Percentiles rank a stretch among this genome's conserved stretches.
Conservation (phyloP, 1,139 yeast species). For the Torulaspora pretoriensis region DNA sequence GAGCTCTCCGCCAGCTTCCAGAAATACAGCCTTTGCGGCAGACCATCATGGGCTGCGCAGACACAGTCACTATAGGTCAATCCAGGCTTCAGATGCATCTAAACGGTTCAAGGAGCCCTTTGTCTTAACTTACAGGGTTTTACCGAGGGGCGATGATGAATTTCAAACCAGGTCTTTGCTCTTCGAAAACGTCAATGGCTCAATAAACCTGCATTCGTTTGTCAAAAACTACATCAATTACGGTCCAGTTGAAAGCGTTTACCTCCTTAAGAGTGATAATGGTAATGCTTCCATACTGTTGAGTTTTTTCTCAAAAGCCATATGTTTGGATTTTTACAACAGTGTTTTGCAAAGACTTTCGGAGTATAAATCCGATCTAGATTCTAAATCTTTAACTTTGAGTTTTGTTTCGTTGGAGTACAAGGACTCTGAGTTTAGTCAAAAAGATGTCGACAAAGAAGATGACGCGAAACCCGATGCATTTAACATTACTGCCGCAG, state of each 20-base stretch:
- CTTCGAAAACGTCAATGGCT: conserved; percentile 29
- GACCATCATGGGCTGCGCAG: conserved; percentile 8
- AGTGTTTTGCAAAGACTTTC: conserved; percentile 42
- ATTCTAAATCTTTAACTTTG: conserved; percentile 46
- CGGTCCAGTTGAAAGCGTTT: conserved; percentile 44
- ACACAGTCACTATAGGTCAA: conserved; percentile 9
- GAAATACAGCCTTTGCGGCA: conserved; percentile 9
- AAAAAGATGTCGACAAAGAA: conserved; percentile 7
- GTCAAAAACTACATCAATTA: conserved; percentile 32
- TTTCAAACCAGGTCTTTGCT: conserved; percentile 33
- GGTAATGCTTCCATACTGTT: conserved; percentile 32
- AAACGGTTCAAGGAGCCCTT: conserved; percentile 23
- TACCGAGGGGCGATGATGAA: conserved; percentile 35
- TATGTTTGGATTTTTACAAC: conserved; percentile 46
- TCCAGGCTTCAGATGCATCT: conserved; percentile 8
- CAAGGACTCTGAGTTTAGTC: conserved; percentile 3
- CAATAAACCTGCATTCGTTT: conserved; percentile 27
- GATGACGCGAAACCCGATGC: conserved; percentile 70
- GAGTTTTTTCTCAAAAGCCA: conserved; percentile 44
- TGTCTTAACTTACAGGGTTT: conserved; percentile 24
- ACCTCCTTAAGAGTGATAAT: conserved; percentile 29
- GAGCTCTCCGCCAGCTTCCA: conserved; percentile 13
- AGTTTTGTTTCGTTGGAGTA: conserved; percentile 68
- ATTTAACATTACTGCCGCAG: conserved; percentile 50
- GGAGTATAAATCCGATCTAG: conserved; percentile 42